Conservation (phyloP, 495 filamentous ascomycete genomes). For the Monascus purpureus region DNA sequence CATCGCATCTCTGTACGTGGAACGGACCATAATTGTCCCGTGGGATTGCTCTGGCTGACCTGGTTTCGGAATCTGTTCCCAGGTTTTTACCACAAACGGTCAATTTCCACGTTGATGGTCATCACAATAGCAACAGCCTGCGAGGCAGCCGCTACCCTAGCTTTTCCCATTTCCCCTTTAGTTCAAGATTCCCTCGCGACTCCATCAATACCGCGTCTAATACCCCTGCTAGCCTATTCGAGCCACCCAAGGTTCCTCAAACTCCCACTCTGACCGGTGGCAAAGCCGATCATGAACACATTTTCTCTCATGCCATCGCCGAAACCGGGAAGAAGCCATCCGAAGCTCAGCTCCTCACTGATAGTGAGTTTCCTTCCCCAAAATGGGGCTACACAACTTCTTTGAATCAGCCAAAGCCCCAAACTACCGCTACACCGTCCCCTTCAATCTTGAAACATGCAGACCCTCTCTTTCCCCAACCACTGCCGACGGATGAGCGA, state of each 20-base stretch:
- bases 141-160: constrained; percentile 11
- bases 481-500: neutral
- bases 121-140: constrained; percentile 9
- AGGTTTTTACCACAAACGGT: constrained; percentile 88
- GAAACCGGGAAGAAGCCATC: constrained; percentile 16
- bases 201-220: constrained; percentile 26
- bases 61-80: constrained; percentile 1
- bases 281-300: constrained; percentile 43
- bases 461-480: constrained; percentile 28
- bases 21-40: neutral
- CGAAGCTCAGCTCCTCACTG: constrained; percentile 14
- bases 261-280: constrained; percentile 32
- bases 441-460: constrained; percentile 57
- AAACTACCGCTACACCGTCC: constrained; percentile 51
- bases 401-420: constrained; percentile 63
- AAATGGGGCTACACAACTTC: constrained; percentile 51
- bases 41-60: constrained; percentile 1
- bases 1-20: constrained; percentile 66
- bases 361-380: constrained; percentile 31
- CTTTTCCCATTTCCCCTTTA: constrained; percentile 10
- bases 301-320: constrained; percentile 35
- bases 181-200: constrained; percentile 14
- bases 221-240: constrained; percentile 25
- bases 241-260: constrained; percentile 25
- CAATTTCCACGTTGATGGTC: constrained; percentile 44